Percentiles rank a stretch among this genome's conserved stretches.
Evolutionary conservation across 768 basidiomycete genomes (phyloP).

Genomic region (Russula sp.): DNA sequence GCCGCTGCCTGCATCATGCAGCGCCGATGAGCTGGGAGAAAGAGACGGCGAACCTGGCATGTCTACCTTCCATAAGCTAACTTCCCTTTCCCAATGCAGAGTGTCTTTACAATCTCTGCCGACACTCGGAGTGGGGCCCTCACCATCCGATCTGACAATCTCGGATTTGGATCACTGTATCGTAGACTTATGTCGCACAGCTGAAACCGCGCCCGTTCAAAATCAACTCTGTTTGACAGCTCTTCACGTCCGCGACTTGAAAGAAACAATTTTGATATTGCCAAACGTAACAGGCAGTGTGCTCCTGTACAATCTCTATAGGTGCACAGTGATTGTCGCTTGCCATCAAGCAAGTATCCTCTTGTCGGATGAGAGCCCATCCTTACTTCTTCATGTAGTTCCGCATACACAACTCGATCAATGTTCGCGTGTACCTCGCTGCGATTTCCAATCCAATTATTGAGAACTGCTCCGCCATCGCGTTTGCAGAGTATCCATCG

Average conservation of each 20-base stretch:
- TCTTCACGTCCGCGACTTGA: conserved; percentile 56
- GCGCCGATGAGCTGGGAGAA: background rate
- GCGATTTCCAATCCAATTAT: conserved; percentile 72
- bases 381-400: conserved; percentile 43
- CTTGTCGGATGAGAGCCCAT: background rate
- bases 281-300: conserved; percentile 64
- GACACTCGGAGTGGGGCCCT: conserved; percentile 24
- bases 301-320: conserved; percentile 54
- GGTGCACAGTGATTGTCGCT: conserved; percentile 60
- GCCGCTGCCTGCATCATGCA: background rate
- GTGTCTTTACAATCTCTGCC: conserved; percentile 39
- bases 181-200: conserved; percentile 44
- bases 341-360: conserved; percentile 65
- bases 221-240: conserved; percentile 38
- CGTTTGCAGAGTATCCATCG: conserved; percentile 58
- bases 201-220: background rate
- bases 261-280: conserved; percentile 55
- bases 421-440: conserved; percentile 58
- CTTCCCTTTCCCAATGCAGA: conserved; percentile 39
- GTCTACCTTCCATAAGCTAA: conserved; percentile 35
- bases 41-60: conserved; percentile 8
- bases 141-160: conserved; percentile 51
- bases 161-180: conserved; percentile 61
- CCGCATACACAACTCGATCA: conserved; percentile 72
- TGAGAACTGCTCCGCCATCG: conserved; percentile 58